These are phyloP conservation scores for Parafenestella ontariensis DNA, from an alignment of 2,329 filamentous ascomycete species.

Conservation along the genomic window DNA sequence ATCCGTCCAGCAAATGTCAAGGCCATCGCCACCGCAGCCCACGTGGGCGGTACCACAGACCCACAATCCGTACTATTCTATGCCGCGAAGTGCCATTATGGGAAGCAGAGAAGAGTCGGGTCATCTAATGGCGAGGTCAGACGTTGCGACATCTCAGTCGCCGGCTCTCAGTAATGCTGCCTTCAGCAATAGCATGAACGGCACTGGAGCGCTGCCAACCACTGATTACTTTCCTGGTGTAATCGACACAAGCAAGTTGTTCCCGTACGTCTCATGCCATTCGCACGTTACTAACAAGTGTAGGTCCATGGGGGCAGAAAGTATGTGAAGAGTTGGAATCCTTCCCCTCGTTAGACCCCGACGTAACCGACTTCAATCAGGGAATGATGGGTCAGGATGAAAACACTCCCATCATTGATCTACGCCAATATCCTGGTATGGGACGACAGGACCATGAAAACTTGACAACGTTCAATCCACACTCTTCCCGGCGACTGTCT, in stretches of 20 bases:
- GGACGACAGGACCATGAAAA: constrained; percentile 41
- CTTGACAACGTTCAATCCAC: constrained; percentile 47
- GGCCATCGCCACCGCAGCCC: constrained; percentile 42
- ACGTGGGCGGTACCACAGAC: constrained; percentile 45
- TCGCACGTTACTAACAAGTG: constrained; percentile 23
- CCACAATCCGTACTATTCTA: constrained; percentile 41
- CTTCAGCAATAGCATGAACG: constrained; percentile 31
- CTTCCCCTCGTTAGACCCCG: constrained; percentile 49
- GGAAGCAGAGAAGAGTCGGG: constrained; percentile 35
- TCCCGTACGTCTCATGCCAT: neutral
- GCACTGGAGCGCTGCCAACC: constrained; percentile 24
- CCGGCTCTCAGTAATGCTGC: constrained; percentile 28
- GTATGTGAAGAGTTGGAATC: constrained; percentile 48
- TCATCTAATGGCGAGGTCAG: constrained; percentile 32
- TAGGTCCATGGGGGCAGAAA: constrained; percentile 51
- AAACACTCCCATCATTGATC: constrained; percentile 50
- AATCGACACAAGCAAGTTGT: constrained; percentile 49
- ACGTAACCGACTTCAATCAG: constrained; percentile 47
- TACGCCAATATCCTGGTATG: constrained; percentile 46
- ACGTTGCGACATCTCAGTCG: constrained; percentile 32
- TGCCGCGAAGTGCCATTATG: constrained; percentile 28
- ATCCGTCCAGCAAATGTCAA: constrained; percentile 34
- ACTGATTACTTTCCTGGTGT: constrained; percentile 46
- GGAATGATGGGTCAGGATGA: constrained; percentile 49
- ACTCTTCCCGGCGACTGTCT: constrained; percentile 69